These are phyloP conservation scores for Cymbopogon flexuosus DNA, from an alignment of 202 grass and related monocot genomes.

Conservation along the genomic window DNA sequence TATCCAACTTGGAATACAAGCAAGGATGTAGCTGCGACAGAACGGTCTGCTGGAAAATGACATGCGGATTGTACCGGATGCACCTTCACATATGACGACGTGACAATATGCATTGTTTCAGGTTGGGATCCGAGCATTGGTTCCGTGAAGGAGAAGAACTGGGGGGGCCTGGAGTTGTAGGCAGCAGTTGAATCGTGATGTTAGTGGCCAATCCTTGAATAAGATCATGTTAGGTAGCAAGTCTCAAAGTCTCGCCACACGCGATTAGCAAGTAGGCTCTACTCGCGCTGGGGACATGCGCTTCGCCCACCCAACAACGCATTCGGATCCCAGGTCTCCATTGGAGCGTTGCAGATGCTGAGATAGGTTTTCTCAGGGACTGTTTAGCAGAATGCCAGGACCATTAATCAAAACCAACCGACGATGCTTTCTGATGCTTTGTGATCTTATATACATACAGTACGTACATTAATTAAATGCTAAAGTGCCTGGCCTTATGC, in stretches of 20 bases:
- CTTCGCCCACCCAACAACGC: not conserved
- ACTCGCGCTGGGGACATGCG: not conserved
- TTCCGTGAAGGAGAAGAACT: not conserved
- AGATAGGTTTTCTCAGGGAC: not conserved
- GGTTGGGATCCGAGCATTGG: not conserved
- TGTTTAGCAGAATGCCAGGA: not conserved
- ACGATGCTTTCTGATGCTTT: not conserved
- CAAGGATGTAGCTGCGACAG: constrained; percentile 26
- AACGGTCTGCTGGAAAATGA: constrained; percentile 18
- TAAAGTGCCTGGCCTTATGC: not conserved
- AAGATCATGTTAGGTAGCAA: not conserved
- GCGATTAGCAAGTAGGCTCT: not conserved
- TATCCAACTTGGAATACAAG: not conserved
- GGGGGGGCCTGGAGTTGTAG: not conserved
- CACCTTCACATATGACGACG: not conserved
- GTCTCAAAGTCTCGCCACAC: too few relatives aligned
- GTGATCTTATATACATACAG: not conserved
- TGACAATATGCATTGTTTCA: not conserved
- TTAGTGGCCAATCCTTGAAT: not conserved
- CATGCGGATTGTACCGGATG: not conserved
- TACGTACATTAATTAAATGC: not conserved
- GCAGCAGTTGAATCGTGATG: not conserved
- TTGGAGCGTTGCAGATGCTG: not conserved
- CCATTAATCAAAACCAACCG: not conserved
- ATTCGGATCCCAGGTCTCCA: not conserved